phyloP scores from a whole-genome alignment of 2,329 filamentous ascomycete genomes.

The Apiospora marii region DNA sequence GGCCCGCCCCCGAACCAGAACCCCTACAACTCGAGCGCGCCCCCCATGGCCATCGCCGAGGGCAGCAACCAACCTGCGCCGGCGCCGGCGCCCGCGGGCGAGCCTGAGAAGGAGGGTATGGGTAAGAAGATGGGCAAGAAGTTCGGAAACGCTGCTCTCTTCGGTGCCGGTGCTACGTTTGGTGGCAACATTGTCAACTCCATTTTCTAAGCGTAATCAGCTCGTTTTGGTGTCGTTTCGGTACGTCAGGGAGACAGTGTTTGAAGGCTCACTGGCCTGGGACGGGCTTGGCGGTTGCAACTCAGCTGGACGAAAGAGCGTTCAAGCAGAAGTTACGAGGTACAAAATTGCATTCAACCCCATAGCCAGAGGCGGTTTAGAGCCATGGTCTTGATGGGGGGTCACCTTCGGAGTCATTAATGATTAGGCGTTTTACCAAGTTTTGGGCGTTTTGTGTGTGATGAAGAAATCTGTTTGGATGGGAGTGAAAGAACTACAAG shows the following conservation, averaged over 20 bases:
- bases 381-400: not conserved
- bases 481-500: not conserved
- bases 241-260: not conserved
- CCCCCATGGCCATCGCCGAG: conserved; percentile 76
- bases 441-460: not conserved
- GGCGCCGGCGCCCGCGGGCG: conserved; percentile 7
- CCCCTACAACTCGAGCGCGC: conserved; percentile 74
- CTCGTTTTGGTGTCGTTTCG: not conserved
- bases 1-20: conserved; percentile 55
- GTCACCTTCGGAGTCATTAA: not conserved
- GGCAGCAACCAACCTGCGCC: conserved; percentile 44
- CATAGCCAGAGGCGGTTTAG: not conserved
- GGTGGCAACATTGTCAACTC: conserved; percentile 90
- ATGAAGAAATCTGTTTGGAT: not conserved
- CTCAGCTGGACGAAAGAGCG: not conserved
- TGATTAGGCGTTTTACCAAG: not conserved
- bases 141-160: conserved; percentile 82
- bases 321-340: not conserved
- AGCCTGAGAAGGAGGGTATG: conserved; percentile 55
- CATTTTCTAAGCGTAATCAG: conserved; percentile 73
- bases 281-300: not conserved
- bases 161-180: conserved; percentile 91
- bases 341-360: not conserved
- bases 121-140: conserved; percentile 99
- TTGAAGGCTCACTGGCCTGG: not conserved